Base-by-base conservation (phyloP, 2,329 filamentous ascomycete species). In the Periglandula ipomoeae region DNA sequence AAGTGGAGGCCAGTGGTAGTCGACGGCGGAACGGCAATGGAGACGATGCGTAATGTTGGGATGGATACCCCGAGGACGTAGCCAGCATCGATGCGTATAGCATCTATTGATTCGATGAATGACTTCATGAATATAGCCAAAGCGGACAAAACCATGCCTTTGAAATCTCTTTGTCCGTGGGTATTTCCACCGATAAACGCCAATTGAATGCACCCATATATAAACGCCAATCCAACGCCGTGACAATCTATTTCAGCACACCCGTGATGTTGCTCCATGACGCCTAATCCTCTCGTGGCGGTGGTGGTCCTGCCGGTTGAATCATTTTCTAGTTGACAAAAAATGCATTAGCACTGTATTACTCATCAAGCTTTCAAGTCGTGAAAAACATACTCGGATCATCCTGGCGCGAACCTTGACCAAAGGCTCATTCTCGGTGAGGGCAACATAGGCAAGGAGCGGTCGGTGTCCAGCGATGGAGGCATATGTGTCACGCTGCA, bases 391-490 rank as follows among this genome's bases (percentile, higher is more conserved):
- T 62, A 81, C 78, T 62, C 95, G 85, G 58, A 97, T 84, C 71
- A 95, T 77, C 66, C 82, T 76, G 13, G 85, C 81, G 54, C 89
- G 78, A 47, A 93, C 81, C 66, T 89, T 88, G 66, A 89, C 84
- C 50, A 84, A 76, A 5, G 87, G 78, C 66, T 95, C 88, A 43
- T 93, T 93, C 71, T 94, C 82, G 0, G 90, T 91, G 44, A 97
- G 82, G 17, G 87, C 79, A 74, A 96, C 89, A 67, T 95, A 96
- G 35, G 87, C 82, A 15, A 97, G 75, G 52, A 96, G 75, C 7
- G 89, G 86, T 15, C 89, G 87, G 65, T 98, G 93, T 19, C 93
- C 93, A 55, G 93, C 79, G 60, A 95, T 90, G 54, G 84, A 89
- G 19, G 89, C 81, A 64, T 91, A 90, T 20, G 85, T 94, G 72